A percentile compares a stretch with the other conserved stretches of the same genome.
Conservation (phyloP, 495 filamentous ascomycete species). For the Neurospora hispaniola region DNA sequence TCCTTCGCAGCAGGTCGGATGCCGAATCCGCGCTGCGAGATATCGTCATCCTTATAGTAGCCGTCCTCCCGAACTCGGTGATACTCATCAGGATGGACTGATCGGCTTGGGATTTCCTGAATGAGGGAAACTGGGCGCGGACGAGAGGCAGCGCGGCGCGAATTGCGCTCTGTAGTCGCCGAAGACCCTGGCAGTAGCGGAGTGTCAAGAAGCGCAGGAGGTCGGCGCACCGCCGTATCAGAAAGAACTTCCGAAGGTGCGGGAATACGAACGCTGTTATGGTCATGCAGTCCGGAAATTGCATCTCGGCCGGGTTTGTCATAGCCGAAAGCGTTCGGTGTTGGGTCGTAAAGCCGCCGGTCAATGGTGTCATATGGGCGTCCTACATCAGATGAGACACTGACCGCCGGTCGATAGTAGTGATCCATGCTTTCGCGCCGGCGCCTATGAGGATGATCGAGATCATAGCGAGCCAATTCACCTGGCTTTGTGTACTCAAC, state of each 20-base stretch:
- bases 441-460: conserved; percentile 35
- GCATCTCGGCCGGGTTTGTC: conserved; percentile 42
- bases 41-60: conserved; percentile 28
- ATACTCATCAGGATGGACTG: conserved; percentile 31
- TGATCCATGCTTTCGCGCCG: conserved; percentile 42
- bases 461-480: conserved; percentile 57
- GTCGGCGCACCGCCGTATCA: conserved; percentile 24
- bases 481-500: conserved; percentile 58
- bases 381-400: conserved; percentile 46
- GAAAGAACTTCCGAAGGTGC: conserved; percentile 27
- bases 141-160: conserved; percentile 16
- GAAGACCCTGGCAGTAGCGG: not conserved
- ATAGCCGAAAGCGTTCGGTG: conserved; percentile 51
- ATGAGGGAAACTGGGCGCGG: conserved; percentile 38
- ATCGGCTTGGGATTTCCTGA: conserved; percentile 28
- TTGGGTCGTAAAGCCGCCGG: conserved; percentile 42
- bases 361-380: conserved; percentile 28
- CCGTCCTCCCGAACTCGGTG: conserved; percentile 26
- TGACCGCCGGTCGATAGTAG: conserved; percentile 55
- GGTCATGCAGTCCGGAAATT: conserved; percentile 33
- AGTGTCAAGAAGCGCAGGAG: conserved; percentile 18
- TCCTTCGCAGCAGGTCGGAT: conserved; percentile 29
- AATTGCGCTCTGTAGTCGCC: not conserved
- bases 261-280: conserved; percentile 33
- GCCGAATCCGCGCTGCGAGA: conserved; percentile 34